phyloP scores from a whole-genome alignment of 2,329 filamentous ascomycete genomes.

The Pyricularia sp. region DNA sequence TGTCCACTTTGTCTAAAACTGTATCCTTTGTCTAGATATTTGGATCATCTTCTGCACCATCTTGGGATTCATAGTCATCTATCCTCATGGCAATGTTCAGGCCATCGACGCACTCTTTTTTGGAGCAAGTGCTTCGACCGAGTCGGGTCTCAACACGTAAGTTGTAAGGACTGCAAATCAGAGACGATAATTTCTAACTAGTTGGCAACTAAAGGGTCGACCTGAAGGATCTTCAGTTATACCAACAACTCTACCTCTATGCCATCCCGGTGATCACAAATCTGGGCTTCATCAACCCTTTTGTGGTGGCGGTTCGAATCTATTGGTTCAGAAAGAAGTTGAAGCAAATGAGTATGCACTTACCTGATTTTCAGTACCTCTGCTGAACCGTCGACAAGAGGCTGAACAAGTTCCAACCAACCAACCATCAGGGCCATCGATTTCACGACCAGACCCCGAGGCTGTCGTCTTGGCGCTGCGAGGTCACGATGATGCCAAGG shows the following conservation, averaged over 20 bases:
- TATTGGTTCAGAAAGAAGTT: slow-evolving; percentile 32
- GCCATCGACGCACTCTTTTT: background rate
- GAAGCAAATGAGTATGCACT: background rate
- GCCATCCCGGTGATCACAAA: slow-evolving; percentile 38
- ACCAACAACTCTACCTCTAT: slow-evolving; percentile 43
- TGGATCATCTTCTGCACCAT: background rate
- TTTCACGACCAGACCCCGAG: too few relatives aligned
- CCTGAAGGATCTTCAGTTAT: slow-evolving; percentile 35
- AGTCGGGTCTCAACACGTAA: slow-evolving; percentile 41
- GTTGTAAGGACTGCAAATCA: slow-evolving; percentile 8
- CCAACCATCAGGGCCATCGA: too few relatives aligned
- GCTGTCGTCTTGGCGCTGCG: too few relatives aligned
- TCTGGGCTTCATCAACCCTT: slow-evolving; percentile 36
- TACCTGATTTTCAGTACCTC: background rate
- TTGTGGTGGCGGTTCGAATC: slow-evolving; percentile 36
- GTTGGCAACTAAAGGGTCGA: slow-evolving; percentile 28
- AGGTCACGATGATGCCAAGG: too few relatives aligned
- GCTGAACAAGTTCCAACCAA: too few relatives aligned
- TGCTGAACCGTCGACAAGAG: too few relatives aligned
- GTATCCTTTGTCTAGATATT: background rate
- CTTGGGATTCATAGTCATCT: background rate
- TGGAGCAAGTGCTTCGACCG: slow-evolving; percentile 36
- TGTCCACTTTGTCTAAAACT: background rate
- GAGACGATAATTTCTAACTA: background rate
- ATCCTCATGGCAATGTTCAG: background rate